Percentiles rank a stretch among this genome's conserved stretches.
phyloP scores from a whole-genome alignment of 495 filamentous ascomycete species.

The Hyaloscypha bicolor region DNA sequence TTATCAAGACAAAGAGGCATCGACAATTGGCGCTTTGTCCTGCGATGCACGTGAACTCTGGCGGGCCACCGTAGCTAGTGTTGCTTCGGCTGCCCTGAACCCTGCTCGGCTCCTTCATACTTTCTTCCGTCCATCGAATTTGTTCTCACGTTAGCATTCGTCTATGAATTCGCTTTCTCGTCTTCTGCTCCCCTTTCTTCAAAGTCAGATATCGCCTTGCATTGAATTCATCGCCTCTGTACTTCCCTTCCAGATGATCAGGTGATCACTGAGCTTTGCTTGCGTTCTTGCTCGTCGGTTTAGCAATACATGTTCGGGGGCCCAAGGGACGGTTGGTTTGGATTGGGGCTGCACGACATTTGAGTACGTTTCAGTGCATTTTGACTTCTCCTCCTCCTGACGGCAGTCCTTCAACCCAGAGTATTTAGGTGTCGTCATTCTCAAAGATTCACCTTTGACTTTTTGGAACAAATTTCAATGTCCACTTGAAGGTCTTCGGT shows the following conservation, averaged over 20 bases:
- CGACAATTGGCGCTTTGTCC: neutral
- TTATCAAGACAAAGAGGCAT: neutral
- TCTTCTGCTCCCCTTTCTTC: slow-evolving; percentile 11
- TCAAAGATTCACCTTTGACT: neutral
- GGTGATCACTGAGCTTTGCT: slow-evolving; percentile 15
- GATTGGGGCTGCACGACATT: slow-evolving; percentile 8
- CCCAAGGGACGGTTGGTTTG: neutral
- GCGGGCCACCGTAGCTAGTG: slow-evolving; percentile 5
- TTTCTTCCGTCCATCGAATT: slow-evolving; percentile 11
- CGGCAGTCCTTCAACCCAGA: slow-evolving; percentile 1
- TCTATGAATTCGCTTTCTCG: slow-evolving; percentile 2
- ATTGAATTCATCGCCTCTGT: slow-evolving; percentile 15
- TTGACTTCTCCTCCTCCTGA: slow-evolving; percentile 3
- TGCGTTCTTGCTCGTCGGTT: slow-evolving; percentile 12
- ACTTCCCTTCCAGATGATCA: slow-evolving; percentile 13
- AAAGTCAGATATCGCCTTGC: slow-evolving; percentile 1
- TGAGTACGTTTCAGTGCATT: slow-evolving; percentile 27
- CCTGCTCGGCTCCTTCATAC: slow-evolving; percentile 1
- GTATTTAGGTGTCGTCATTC: neutral
- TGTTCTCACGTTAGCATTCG: slow-evolving; percentile 8
- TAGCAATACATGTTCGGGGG: neutral
- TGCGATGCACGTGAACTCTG: neutral
- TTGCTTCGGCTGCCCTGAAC: neutral
- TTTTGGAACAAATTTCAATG: neutral
- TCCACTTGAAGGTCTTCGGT: neutral